Percentiles rank a stretch among this genome's conserved stretches.
Evolutionary conservation across 176 grass and related monocot species (phyloP).

Genomic region (Aegilops speltoides): DNA sequence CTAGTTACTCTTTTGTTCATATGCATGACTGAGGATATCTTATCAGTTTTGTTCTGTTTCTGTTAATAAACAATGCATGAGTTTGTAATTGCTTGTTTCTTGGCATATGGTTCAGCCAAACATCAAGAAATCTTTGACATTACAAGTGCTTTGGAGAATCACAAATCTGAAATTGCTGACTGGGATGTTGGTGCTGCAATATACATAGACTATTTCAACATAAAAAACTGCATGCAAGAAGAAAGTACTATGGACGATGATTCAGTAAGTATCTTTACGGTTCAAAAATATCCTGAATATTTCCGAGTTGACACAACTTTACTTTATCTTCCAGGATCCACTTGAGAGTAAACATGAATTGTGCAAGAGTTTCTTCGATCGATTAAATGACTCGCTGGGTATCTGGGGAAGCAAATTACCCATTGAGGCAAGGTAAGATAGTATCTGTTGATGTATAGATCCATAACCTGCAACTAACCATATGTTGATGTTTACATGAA

Average conservation of each 20-base stretch:
- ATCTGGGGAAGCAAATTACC: conserved; percentile 88
- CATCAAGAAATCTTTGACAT: conserved; percentile 86
- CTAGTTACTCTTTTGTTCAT: neutral
- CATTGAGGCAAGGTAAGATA: conserved; percentile 75
- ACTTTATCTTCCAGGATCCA: conserved; percentile 51
- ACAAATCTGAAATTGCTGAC: conserved; percentile 88
- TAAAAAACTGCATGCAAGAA: conserved; percentile 70
- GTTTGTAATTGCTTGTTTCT: neutral
- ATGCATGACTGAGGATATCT: neutral
- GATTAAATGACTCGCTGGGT: conserved; percentile 77
- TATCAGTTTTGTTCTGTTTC: neutral
- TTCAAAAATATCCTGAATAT: neutral
- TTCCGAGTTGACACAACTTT: neutral
- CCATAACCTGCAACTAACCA: neutral
- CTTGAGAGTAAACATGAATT: conserved; percentile 72
- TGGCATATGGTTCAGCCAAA: conserved; percentile 46
- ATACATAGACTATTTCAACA: conserved; percentile 75
- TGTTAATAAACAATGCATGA: neutral
- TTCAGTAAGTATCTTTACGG: conserved; percentile 39
- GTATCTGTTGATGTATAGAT: neutral
- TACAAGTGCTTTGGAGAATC: conserved; percentile 68
- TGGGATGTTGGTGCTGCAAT: conserved; percentile 91
- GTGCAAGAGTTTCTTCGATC: conserved; percentile 64
- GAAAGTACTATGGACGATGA: conserved; percentile 65
- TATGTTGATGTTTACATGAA: neutral